phyloP scores from a whole-genome alignment of 139 green algal genomes.

The Gonium pectorale region DNA sequence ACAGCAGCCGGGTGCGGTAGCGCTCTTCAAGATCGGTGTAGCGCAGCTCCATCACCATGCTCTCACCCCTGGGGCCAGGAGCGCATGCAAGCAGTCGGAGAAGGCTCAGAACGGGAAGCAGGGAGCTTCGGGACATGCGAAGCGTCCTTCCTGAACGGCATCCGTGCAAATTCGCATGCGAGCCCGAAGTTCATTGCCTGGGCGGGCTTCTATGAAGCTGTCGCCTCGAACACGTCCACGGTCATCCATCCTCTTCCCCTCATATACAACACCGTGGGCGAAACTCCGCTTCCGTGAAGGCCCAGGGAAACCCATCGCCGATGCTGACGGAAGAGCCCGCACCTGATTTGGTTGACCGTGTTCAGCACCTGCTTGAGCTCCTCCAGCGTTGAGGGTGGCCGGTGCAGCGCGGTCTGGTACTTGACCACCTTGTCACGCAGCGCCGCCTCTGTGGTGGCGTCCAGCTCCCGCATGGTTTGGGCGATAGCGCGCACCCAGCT shows the following conservation, averaged over 20 bases:
- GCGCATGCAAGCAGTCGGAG: too few species aligned
- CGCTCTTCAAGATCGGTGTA: slow-evolving; percentile 86
- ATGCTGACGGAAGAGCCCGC: not conserved
- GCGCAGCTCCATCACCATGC: slow-evolving; percentile 82
- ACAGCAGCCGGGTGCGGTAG: slow-evolving; percentile 80
- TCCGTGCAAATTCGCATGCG: too few species aligned
- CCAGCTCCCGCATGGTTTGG: slow-evolving; percentile 77
- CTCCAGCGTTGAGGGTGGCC: slow-evolving; percentile 72
- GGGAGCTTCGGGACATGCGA: too few species aligned
- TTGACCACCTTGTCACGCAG: slow-evolving; percentile 60
- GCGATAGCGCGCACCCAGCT: slow-evolving; percentile 79
- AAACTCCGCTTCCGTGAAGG: too few species aligned
- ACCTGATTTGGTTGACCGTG: slow-evolving; percentile 68
- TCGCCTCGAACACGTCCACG: too few species aligned
- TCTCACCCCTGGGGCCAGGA: slow-evolving; percentile 33
- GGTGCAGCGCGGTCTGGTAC: slow-evolving; percentile 47
- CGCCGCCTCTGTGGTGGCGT: slow-evolving; percentile 55
- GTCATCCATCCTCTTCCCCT: too few species aligned
- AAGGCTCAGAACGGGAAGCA: too few species aligned
- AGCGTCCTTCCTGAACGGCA: too few species aligned
- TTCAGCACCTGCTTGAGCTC: slow-evolving; percentile 81
- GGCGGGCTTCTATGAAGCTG: too few species aligned
- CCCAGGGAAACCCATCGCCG: too few species aligned
- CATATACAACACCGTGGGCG: too few species aligned
- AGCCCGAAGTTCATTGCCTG: too few species aligned